Base-by-base conservation (phyloP, 140 eudicot species). In the Senecio squalidus region DNA sequence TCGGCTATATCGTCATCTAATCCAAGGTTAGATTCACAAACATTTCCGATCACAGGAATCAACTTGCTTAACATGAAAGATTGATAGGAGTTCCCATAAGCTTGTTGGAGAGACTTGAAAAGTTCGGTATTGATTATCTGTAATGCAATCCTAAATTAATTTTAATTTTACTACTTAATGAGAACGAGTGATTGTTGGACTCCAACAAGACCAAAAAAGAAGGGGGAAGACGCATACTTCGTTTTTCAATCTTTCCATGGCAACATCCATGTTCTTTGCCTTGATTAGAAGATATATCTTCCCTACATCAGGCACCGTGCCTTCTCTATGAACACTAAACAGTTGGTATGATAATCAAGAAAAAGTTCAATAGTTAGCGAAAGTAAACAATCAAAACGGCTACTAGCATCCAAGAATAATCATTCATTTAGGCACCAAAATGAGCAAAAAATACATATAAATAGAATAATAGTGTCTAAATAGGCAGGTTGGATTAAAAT, bases 251-350 rank as follows among this genome's bases (percentile, higher is more conserved):
- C 98, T 70, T 45, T 82, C 82, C 66, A 59, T 69, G 26, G 95
- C 98, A 70, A 79, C 74, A 38, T 83, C 93, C 47, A 54, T 75
- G 78, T 77, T 69, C 76, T 79, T 92, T 28, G 98, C 96, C 78
- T 87, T 92, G 81, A 92, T 87, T 80, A 92, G 64, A 47, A 92
- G 82, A 69, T 68, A 92, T 59, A 92, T 92, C 78, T 79, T 92
- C 38, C 81, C 82, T 39, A 87, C 96, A 59, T 92, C 95, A 50
- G 98, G 98, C 33, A 74, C 84, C 20, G 96, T 87, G 62, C 98
- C 84, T 92, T 92, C 74, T 92, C 98, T 31, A 91, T 81, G 50
- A 86, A 84, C 63, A 91, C 98, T 91, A 74, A 27, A 68, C 28
- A 25, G 38, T 50, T 15, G 26, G 31, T 60, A 67, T 13, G 13